phyloP scores from a whole-genome alignment of 345 rosid species.

The Hibiscus tridactylites region DNA sequence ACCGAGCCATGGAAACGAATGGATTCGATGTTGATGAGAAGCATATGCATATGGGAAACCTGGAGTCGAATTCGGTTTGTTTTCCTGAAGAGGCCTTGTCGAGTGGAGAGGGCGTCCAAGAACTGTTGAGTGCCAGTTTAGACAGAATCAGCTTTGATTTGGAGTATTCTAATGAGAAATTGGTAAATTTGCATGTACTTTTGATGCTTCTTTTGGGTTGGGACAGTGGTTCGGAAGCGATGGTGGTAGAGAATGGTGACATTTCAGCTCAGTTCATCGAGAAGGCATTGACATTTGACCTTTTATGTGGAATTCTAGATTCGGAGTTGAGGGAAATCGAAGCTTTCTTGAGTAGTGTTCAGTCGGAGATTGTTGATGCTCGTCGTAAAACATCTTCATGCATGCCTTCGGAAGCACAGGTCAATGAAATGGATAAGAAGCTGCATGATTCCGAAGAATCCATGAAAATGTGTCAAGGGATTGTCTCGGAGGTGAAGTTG shows the following conservation, averaged over 20 bases:
- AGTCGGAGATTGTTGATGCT: constrained; percentile 54
- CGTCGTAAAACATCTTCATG: constrained; percentile 54
- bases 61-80: constrained; percentile 8
- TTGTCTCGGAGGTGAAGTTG: constrained; percentile 55
- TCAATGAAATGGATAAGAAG: constrained; percentile 41
- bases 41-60: neutral
- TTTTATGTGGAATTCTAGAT: constrained; percentile 63
- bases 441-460: constrained; percentile 50
- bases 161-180: constrained; percentile 48
- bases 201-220: constrained; percentile 68
- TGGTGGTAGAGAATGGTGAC: constrained; percentile 26
- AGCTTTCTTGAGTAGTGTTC: constrained; percentile 49
- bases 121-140: constrained; percentile 33
- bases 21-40: neutral
- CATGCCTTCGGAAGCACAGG: constrained; percentile 33
- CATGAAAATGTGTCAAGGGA: constrained; percentile 50
- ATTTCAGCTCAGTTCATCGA: constrained; percentile 40
- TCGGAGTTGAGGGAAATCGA: constrained; percentile 75
- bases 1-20: constrained; percentile 17
- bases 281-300: constrained; percentile 67
- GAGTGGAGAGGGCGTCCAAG: constrained; percentile 27
- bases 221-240: constrained; percentile 48
- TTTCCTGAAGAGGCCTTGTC: constrained; percentile 17
- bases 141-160: constrained; percentile 44
- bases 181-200: constrained; percentile 58